These are phyloP conservation scores for Linum tenue DNA, from an alignment of 345 rosid genomes.

Conservation along the genomic window DNA sequence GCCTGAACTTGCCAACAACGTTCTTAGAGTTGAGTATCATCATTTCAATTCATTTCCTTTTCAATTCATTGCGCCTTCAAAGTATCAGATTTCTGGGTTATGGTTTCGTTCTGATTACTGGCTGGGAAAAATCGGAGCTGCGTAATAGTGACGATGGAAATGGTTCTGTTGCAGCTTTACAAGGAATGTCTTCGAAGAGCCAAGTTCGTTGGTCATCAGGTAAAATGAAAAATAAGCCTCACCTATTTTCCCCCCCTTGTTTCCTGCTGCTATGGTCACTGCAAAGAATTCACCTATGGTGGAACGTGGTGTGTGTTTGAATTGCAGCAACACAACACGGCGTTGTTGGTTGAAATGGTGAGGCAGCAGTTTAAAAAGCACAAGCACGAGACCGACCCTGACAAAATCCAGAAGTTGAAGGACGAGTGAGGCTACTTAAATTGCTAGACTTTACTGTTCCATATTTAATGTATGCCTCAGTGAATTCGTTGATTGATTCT, in stretches of 20 bases:
- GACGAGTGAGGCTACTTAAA: constrained; percentile 56
- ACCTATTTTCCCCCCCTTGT: no score
- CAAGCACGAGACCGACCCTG: constrained; percentile 78
- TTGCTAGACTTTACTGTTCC: neutral
- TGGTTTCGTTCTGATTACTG: no score
- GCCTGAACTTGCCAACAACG: constrained; percentile 91
- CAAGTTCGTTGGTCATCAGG: constrained; percentile 71
- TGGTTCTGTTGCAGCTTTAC: constrained; percentile 50
- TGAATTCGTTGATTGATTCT: neutral
- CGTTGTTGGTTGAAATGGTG: constrained; percentile 64
- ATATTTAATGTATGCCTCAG: neutral
- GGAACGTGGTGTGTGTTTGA: no score
- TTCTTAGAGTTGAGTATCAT: constrained; percentile 50
- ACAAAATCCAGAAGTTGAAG: constrained; percentile 78
- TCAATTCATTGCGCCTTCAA: neutral
- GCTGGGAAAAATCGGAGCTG: neutral
- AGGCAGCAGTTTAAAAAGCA: constrained; percentile 81
- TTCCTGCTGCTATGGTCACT: no score
- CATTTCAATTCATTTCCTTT: neutral
- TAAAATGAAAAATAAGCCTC: constrained; percentile 8
- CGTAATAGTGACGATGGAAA: no score
- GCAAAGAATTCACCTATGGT: no score
- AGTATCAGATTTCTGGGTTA: no score
- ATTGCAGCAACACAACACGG: constrained; percentile 80
- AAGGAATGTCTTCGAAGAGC: constrained; percentile 97